These are phyloP conservation scores for Forsythia viridissima DNA, from an alignment of 257 asterid species.

Conservation along the genomic window DNA sequence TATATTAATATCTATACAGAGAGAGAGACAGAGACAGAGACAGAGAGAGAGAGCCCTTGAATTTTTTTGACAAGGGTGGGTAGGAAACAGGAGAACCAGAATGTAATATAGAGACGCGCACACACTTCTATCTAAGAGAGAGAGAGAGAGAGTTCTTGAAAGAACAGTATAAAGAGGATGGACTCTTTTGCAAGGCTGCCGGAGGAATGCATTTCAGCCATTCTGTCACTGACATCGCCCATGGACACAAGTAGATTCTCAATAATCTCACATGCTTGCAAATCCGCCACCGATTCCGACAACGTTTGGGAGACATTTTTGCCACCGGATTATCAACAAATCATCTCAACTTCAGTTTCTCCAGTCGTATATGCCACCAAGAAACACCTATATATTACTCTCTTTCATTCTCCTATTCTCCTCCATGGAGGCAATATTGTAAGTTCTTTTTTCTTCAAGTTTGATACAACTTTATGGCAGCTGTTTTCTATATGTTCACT, in stretches of 20 bases:
- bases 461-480: too few species aligned
- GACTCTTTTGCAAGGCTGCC: constrained; percentile 14
- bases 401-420: constrained; percentile 41
- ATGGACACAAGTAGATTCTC: constrained; percentile 10
- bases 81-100: not conserved
- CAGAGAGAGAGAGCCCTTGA: not conserved
- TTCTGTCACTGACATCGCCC: constrained; percentile 23
- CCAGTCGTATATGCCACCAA: constrained; percentile 30
- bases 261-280: constrained; percentile 6
- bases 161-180: not conserved
- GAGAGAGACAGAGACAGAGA: too few species aligned
- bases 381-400: constrained; percentile 46
- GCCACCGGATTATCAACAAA: constrained; percentile 45
- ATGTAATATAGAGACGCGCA: not conserved
- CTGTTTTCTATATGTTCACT: too few species aligned
- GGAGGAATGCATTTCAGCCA: constrained; percentile 20
- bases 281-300: constrained; percentile 29
- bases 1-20: too few species aligned
- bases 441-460: not conserved
- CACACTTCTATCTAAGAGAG: not conserved
- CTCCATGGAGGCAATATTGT: constrained; percentile 51
- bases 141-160: not conserved
- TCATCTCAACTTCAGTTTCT: constrained; percentile 40
- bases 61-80: not conserved
- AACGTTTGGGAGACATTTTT: constrained; percentile 52